Conservation (phyloP, 768 basidiomycete genomes). For the Lentinula sp. region DNA sequence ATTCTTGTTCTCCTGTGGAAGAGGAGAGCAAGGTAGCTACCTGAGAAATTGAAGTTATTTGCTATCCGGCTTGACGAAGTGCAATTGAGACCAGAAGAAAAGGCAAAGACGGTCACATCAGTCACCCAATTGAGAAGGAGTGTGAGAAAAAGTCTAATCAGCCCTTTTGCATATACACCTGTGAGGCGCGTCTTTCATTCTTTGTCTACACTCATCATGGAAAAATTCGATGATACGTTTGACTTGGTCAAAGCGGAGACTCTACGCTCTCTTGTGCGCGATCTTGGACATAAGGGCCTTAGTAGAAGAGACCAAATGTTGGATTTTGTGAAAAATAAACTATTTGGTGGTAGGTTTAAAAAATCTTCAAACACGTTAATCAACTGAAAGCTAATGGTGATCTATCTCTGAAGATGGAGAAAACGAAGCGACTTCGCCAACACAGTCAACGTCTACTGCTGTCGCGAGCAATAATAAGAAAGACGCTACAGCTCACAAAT, state of each 20-base stretch:
- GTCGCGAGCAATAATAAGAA: background rate
- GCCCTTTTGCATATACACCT: no score
- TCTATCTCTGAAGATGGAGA: no score
- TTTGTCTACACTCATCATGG: background rate
- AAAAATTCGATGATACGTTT: background rate
- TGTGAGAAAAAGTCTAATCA: no score
- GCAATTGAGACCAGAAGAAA: no score
- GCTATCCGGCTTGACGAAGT: no score
- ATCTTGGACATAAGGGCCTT: background rate
- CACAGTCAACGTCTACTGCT: background rate
- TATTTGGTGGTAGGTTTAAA: background rate
- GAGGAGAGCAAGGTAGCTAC: no score
- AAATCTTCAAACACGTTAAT: background rate
- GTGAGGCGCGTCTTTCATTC: background rate
- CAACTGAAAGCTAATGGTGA: no score
- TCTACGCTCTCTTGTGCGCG: background rate
- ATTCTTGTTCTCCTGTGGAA: no score
- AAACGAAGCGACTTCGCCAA: background rate
- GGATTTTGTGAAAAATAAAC: background rate
- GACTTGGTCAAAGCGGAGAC: slow-evolving; percentile 2
- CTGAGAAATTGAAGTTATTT: no score
- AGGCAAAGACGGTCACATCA: no score
- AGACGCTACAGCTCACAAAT: background rate
- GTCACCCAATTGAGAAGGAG: no score
- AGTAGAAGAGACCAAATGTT: background rate